Conservation (phyloP, 2,329 filamentous ascomycete species). For the Cytospora paraplurivora region DNA sequence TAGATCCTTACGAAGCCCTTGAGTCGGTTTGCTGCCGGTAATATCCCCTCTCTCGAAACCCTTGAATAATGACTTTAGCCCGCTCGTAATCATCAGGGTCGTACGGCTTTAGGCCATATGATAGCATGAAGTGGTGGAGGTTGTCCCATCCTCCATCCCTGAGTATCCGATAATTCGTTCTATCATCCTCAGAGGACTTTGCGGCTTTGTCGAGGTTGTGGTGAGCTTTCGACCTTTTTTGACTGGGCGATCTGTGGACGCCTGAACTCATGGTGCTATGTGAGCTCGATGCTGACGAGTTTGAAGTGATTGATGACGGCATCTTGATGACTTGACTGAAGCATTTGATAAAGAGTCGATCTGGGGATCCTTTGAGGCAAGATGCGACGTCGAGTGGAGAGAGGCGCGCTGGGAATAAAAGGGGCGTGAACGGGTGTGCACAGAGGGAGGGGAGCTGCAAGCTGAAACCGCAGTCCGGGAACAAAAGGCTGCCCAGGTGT, state of each 20-base stretch:
- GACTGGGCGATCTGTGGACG: slow-evolving; percentile 19
- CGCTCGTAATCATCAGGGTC: slow-evolving; percentile 28
- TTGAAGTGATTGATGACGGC: slow-evolving; percentile 27
- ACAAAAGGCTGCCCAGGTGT: slow-evolving; percentile 10
- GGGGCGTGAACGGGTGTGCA: slow-evolving; percentile 20
- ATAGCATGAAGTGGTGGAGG: slow-evolving; percentile 29
- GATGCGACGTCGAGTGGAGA: slow-evolving; percentile 14
- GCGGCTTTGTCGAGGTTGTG: slow-evolving; percentile 28
- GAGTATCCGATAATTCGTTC: slow-evolving; percentile 29
- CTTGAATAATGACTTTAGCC: slow-evolving; percentile 29
- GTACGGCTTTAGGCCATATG: slow-evolving; percentile 28
- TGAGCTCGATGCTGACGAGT: slow-evolving; percentile 22
- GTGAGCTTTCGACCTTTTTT: slow-evolving; percentile 27
- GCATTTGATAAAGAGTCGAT: not conserved
- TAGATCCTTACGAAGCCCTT: slow-evolving; percentile 14
- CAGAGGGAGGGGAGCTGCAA: slow-evolving; percentile 25
- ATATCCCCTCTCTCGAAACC: slow-evolving; percentile 27
- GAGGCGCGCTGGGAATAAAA: slow-evolving; percentile 15
- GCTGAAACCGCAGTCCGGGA: slow-evolving; percentile 24
- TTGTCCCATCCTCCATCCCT: slow-evolving; percentile 28
- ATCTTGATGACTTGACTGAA: slow-evolving; percentile 2
- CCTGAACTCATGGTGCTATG: slow-evolving; percentile 18
- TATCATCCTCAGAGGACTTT: slow-evolving; percentile 25
- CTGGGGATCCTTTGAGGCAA: slow-evolving; percentile 4
- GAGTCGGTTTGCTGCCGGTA: slow-evolving; percentile 25